Base-by-base conservation (phyloP, 2,329 filamentous ascomycete genomes). In the Xylariaceae sp. region DNA sequence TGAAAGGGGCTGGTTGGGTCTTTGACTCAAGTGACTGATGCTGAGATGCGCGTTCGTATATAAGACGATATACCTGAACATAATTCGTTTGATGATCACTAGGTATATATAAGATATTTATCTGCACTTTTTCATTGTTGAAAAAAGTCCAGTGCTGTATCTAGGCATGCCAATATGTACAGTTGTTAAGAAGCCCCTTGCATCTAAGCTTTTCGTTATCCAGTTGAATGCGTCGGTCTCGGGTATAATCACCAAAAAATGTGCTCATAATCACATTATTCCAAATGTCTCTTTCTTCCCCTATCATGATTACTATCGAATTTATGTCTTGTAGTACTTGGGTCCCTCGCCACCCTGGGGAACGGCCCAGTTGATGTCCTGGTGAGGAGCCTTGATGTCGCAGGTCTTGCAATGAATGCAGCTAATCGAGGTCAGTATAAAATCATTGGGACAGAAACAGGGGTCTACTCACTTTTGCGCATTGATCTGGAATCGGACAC, bases 341-440 rank as follows among this genome's bases (percentile, higher is more conserved):
- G 85, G 85, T 1, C 85, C 85, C 68, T 87, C 94, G 55, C 93
- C 94, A 65, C 94, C 92, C 73, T 97, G 92, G 5, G 94, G 94
- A 37, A 94, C 94, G 68, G 91, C 85, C 91, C 91, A 96, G 75
- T 96, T 97, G 76, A 99, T 97, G 72, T 97, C 94, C 78, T 99
- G 94, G 63, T 88, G 85, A 6, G 94, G 94, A 13, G 91, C 93
- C 79, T 99, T 99, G 78, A 99, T 99, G 75, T 99, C 94, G 74
- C 94, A 99, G 11, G 94, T 99, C 83, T 99, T 99, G 82, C 94
- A 99, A 77, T 99, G 94, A 65, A 99, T 96, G 74, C 94, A 99
- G 77, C 92, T 96, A 47, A 18, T 15, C 47, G 9, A 15, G n/a
- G 53, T 72, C 73, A 71, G 77, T 64, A 56, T 37, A 23, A 4